Evolutionary conservation across 78 protist species (phyloP), one percentile per base, ranked within the genome.

Genomic region (slime mould (Dictyostelium discoideum)): DNA sequence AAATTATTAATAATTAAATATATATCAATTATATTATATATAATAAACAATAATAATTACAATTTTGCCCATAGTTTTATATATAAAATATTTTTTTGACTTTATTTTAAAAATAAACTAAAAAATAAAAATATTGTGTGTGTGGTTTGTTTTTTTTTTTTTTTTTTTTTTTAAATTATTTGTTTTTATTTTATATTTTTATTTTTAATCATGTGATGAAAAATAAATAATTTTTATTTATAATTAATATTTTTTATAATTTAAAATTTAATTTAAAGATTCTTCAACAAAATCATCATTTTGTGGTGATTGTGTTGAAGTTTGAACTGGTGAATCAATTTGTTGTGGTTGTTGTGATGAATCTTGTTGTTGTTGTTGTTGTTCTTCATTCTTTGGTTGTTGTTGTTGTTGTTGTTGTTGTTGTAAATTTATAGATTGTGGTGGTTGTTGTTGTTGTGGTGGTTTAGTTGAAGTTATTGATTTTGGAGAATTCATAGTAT

Each of bases 251-350:
- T 73, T 29, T 29, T 29, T n/a, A 8, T n/a, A 20, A 1, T 20
- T 60, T 60, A 54, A 16, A 54, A 10, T 42, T 42, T 42, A 78
- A 78, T 26, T 78, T 20, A 78, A 22, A 32, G 84, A 37, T 42
- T 78, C 84, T 78, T 83, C 87, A 83, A 83, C 87, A 83, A 83
- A 83, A n/a, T 83, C 87, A 83, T 83, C 87, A 11, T 57, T 60
- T 83, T 63, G 44, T 57, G 11, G 18, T 20, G 87, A 20, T 5
- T 16, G 39, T 13, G 54, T 50, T 22, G 76, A 67, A 9, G 76
- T 73, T 73, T 73, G 79, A 14, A 73, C 6, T 73, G 79, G 79
- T 73, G 79, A 73, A 32, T 73, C 79, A 14, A 73, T 73, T 73
- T 73, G 84, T 78, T 42, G 84, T 16, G 84, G 84, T 74, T 74